Conservation (phyloP, 108 stramenopile genomes). For the Bacterosira constricta region DNA sequence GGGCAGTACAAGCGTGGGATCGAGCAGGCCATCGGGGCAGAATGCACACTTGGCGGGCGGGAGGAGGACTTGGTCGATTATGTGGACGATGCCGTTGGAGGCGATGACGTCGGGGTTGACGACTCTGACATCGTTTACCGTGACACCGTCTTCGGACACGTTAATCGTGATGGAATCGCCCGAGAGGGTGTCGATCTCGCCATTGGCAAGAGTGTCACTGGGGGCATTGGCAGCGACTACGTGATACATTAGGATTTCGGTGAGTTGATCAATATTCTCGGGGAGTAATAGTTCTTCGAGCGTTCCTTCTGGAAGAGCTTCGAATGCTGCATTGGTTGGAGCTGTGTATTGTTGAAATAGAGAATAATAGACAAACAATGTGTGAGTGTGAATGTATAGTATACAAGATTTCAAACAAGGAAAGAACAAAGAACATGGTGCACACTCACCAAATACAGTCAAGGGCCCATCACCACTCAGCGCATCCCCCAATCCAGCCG, state of each 20-base stretch:
- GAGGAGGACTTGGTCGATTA: slow-evolving; percentile 52
- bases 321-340: slow-evolving; percentile 29
- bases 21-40: neutral
- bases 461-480: neutral
- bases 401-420: too few relatives aligned
- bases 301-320: slow-evolving; percentile 7
- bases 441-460: neutral
- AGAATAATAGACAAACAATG: too few relatives aligned
- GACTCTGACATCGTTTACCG: slow-evolving; percentile 46
- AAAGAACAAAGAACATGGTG: too few relatives aligned
- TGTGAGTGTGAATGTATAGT: too few relatives aligned
- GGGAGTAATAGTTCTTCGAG: slow-evolving; percentile 2
- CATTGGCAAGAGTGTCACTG: slow-evolving; percentile 1
- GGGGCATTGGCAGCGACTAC: neutral
- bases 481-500: neutral
- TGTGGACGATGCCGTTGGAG: slow-evolving; percentile 62
- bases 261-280: neutral
- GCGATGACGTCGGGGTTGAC: slow-evolving; percentile 44
- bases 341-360: too few relatives aligned
- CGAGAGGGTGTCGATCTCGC: neutral
- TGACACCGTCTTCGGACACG: slow-evolving; percentile 4
- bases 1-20: neutral
- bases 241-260: slow-evolving; percentile 5
- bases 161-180: slow-evolving; percentile 9
- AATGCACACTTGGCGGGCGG: slow-evolving; percentile 28